Evolutionary conservation across 345 rosid species (phyloP).

Genomic region (Populus davidiana): DNA sequence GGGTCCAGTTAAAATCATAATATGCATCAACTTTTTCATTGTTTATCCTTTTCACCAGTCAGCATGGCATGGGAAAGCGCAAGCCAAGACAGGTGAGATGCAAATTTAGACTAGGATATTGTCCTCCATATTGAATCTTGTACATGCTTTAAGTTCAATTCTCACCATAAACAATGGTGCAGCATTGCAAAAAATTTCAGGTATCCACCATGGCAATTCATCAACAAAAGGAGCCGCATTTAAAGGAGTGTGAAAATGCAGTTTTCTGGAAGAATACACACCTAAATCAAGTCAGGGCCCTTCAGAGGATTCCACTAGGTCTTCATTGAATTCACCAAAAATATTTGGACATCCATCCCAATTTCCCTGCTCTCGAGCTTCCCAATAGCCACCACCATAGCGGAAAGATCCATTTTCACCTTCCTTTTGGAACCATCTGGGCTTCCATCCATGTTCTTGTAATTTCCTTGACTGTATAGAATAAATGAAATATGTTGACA

Average conservation of each 20-base stretch:
- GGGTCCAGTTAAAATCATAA: not conserved
- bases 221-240: not conserved
- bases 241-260: not conserved
- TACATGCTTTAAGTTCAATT: not conserved
- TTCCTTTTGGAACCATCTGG: conserved; percentile 74
- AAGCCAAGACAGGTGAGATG: not conserved
- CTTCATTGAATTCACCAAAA: conserved; percentile 66
- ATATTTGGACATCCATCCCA: conserved; percentile 86
- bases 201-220: not conserved
- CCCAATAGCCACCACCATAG: conserved; percentile 90
- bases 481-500: not conserved
- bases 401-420: conserved; percentile 57
- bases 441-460: conserved; percentile 92
- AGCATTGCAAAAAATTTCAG: not conserved
- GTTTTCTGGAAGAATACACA: conserved; percentile 11
- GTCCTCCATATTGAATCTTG: not conserved
- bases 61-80: not conserved
- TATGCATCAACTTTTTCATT: not conserved
- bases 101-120: not conserved
- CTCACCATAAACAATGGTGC: not conserved
- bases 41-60: not conserved
- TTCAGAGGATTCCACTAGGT: conserved; percentile 31
- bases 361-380: conserved; percentile 55
- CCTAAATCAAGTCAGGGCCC: conserved; percentile 31
- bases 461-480: conserved; percentile 65